A percentile compares a stretch with the other conserved stretches of the same genome.
Conservation (phyloP, 768 basidiomycete genomes). For the Psilocybe subaeruginosa region DNA sequence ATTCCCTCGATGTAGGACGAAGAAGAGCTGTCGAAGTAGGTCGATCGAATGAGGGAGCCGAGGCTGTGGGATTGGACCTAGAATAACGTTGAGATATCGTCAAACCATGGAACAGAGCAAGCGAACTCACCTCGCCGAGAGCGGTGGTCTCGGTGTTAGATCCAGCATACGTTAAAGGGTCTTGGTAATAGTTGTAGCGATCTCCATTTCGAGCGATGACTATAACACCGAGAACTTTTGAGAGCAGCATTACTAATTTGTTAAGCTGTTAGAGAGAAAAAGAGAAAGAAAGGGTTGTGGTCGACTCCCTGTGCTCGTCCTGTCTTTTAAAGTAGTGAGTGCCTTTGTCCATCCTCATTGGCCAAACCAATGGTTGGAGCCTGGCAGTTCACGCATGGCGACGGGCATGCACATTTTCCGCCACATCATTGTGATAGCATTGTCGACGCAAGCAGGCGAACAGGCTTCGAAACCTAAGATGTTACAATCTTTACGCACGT, state of each 20-base stretch:
- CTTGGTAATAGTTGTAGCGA: constrained; percentile 68
- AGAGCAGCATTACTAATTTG: constrained; percentile 40
- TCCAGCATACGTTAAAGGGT: constrained; percentile 68
- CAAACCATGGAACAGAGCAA: background rate
- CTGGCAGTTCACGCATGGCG: constrained; percentile 27
- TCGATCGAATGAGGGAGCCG: constrained; percentile 61
- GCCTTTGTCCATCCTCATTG: constrained; percentile 12
- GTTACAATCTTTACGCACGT: constrained; percentile 14
- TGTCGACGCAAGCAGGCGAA: constrained; percentile 19
- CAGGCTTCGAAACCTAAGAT: constrained; percentile 11
- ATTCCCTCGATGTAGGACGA: constrained; percentile 71
- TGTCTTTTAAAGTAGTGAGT: constrained; percentile 22
- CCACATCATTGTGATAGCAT: constrained; percentile 17
- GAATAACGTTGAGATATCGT: constrained; percentile 9
- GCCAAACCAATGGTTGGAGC: constrained; percentile 13
- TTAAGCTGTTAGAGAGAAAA: constrained; percentile 11
- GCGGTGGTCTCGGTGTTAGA: constrained; percentile 72
- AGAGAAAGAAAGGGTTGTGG: constrained; percentile 21
- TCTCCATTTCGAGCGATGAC: constrained; percentile 82
- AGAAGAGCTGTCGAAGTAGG: constrained; percentile 69
- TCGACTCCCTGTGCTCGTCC: constrained; percentile 18
- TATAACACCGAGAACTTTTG: constrained; percentile 76
- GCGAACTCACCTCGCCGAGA: constrained; percentile 63
- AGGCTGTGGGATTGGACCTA: constrained; percentile 72
- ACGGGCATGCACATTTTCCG: constrained; percentile 15